These are phyloP conservation scores for Aureobasidium sp. DNA, from an alignment of 2,329 filamentous ascomycete species.

Conservation along the genomic window DNA sequence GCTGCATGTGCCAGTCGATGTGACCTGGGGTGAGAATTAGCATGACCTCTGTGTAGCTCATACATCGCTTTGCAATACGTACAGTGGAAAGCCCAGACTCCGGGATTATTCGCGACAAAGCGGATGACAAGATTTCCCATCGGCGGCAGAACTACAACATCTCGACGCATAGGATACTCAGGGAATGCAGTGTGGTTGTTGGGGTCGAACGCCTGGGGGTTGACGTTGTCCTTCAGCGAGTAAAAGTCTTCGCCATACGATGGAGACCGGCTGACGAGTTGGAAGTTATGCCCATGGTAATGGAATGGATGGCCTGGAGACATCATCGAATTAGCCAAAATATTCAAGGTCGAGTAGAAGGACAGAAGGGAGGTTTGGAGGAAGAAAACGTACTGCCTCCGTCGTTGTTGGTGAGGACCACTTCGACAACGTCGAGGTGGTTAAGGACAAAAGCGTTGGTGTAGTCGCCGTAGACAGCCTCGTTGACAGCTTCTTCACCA, in stretches of 20 bases:
- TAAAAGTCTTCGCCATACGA: conserved; percentile 28
- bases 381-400: conserved; percentile 23
- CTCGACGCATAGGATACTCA: conserved; percentile 42
- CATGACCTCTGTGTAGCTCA: conserved; percentile 6
- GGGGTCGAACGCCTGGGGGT: conserved; percentile 19
- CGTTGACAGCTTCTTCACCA: conserved; percentile 40
- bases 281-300: conserved; percentile 71
- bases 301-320: conserved; percentile 56
- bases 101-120: conserved; percentile 50
- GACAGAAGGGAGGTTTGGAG: not conserved
- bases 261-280: conserved; percentile 40
- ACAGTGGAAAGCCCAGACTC: conserved; percentile 22
- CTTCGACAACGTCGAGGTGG: conserved; percentile 60
- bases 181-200: conserved; percentile 33
- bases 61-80: not conserved
- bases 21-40: conserved; percentile 27
- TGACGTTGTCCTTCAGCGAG: conserved; percentile 16
- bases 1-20: conserved; percentile 47
- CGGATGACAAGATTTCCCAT: conserved; percentile 50
- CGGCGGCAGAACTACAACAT: conserved; percentile 48
- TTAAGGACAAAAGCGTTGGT: conserved; percentile 57
- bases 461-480: conserved; percentile 45
- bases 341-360: conserved; percentile 22
- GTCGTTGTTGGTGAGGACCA: conserved; percentile 72
- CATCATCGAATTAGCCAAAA: not conserved